These are phyloP conservation scores for Solanum peruvianum DNA, from an alignment of 257 asterid genomes.

Conservation along the genomic window DNA sequence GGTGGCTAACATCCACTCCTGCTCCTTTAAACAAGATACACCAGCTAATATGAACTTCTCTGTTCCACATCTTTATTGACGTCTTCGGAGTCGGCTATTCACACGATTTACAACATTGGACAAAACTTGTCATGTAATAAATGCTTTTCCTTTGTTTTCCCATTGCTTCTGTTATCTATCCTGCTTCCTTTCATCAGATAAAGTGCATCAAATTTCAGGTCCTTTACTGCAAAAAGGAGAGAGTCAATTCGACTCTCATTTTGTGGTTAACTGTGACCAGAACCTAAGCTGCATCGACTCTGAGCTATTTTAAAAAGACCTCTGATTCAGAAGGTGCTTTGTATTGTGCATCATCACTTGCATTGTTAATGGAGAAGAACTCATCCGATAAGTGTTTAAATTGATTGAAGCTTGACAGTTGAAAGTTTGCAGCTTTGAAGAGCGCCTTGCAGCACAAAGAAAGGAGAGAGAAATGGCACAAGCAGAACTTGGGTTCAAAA, in stretches of 20 bases:
- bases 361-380: background rate
- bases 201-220: background rate
- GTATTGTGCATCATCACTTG: background rate
- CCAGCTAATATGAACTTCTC: background rate
- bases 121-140: background rate
- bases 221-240: background rate
- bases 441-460: conserved; percentile 79
- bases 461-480: conserved; percentile 64
- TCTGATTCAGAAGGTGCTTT: background rate
- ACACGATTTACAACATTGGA: background rate
- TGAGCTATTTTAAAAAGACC: background rate
- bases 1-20: background rate
- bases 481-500: conserved; percentile 74
- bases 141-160: background rate
- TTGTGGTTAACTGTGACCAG: background rate
- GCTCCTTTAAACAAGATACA: background rate
- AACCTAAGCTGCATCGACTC: background rate
- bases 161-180: background rate
- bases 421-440: conserved; percentile 60
- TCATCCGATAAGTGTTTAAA: background rate
- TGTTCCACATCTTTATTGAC: background rate
- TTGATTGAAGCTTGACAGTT: background rate
- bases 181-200: background rate
- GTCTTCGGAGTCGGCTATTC: background rate
- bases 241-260: background rate